Evolutionary conservation across 2,329 filamentous ascomycete species (phyloP).

Genomic region (Fusarium sp.): DNA sequence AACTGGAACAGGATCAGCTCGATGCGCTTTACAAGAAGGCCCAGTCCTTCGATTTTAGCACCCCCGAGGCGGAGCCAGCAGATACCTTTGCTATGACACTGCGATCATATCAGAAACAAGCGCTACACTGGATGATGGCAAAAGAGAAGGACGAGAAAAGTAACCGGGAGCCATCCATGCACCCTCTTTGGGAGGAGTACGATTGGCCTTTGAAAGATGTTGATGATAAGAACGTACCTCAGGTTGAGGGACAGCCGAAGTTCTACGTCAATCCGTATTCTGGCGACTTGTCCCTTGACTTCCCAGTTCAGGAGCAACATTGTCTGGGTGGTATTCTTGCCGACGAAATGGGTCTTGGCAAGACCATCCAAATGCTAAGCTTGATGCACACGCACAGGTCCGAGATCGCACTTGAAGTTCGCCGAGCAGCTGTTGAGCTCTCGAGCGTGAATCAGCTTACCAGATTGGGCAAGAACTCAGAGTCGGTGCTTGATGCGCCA

Average conservation of each 20-base stretch:
- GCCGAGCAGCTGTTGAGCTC: slow-evolving; percentile 42
- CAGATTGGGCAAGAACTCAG: slow-evolving; percentile 66
- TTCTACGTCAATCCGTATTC: slow-evolving; percentile 99
- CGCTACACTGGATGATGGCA: slow-evolving; percentile 93
- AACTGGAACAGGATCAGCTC: slow-evolving; percentile 94
- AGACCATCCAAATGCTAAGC: slow-evolving; percentile 98
- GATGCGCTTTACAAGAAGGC: slow-evolving; percentile 95
- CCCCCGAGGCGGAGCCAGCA: slow-evolving; percentile 84
- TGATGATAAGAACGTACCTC: slow-evolving; percentile 79
- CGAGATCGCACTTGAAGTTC: slow-evolving; percentile 55
- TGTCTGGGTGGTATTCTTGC: slow-evolving; percentile 93
- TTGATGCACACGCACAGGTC: slow-evolving; percentile 86
- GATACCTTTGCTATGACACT: slow-evolving; percentile 84
- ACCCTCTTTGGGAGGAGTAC: slow-evolving; percentile 98
- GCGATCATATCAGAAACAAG: slow-evolving; percentile 94
- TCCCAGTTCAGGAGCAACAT: slow-evolving; percentile 92
- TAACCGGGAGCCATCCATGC: slow-evolving; percentile 83
- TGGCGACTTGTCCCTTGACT: slow-evolving; percentile 89
- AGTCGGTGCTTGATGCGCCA: slow-evolving; percentile 73
- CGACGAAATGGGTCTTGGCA: slow-evolving; percentile 97
- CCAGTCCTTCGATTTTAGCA: slow-evolving; percentile 95
- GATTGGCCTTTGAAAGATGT: slow-evolving; percentile 87
- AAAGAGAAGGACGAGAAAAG: slow-evolving; percentile 86
- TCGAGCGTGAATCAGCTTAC: slow-evolving; percentile 68
- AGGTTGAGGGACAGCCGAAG: slow-evolving; percentile 69